Conservation (phyloP, 1,139 yeast species). For the Pichia sp. region DNA sequence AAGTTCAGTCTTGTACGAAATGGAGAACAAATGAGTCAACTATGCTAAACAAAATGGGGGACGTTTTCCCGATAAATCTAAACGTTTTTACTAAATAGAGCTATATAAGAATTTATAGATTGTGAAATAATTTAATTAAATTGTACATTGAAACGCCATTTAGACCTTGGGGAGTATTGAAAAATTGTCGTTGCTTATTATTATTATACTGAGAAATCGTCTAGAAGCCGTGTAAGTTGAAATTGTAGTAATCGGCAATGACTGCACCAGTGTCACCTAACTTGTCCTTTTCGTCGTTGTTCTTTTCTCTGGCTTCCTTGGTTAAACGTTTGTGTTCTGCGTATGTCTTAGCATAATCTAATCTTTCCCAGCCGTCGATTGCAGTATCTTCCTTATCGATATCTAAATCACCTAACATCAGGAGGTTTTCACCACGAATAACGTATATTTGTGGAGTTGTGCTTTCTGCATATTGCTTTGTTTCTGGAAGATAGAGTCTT, state of each 20-base stretch:
- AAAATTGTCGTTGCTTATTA: not conserved
- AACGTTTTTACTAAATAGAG: slow-evolving; percentile 1
- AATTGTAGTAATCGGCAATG: not conserved
- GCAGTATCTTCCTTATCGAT: slow-evolving; percentile 85
- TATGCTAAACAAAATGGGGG: not conserved
- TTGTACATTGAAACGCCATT: slow-evolving; percentile 2
- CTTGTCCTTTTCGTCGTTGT: slow-evolving; percentile 1
- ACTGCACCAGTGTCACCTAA: slow-evolving; percentile 8
- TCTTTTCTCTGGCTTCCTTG: slow-evolving; percentile 12
- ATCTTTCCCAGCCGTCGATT: slow-evolving; percentile 21
- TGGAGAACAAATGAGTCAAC: slow-evolving; percentile 4
- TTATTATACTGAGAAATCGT: not conserved
- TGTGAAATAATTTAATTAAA: not conserved
- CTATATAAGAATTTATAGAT: slow-evolving; percentile 6
- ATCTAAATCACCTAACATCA: slow-evolving; percentile 94
- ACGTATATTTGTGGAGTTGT: slow-evolving; percentile 63
- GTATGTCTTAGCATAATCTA: slow-evolving; percentile 4
- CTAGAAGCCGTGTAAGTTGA: slow-evolving; percentile 5
- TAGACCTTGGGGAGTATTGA: not conserved
- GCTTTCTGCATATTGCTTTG: slow-evolving; percentile 69
- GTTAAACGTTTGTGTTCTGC: slow-evolving; percentile 1
- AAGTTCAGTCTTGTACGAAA: slow-evolving; percentile 23
- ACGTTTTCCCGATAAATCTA: not conserved
- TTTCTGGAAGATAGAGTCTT: slow-evolving; percentile 63
- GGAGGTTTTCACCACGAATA: slow-evolving; percentile 96